Evolutionary conservation across 148 eudicot genomes (phyloP).

Genomic region (Rhododendron griersonianum): DNA sequence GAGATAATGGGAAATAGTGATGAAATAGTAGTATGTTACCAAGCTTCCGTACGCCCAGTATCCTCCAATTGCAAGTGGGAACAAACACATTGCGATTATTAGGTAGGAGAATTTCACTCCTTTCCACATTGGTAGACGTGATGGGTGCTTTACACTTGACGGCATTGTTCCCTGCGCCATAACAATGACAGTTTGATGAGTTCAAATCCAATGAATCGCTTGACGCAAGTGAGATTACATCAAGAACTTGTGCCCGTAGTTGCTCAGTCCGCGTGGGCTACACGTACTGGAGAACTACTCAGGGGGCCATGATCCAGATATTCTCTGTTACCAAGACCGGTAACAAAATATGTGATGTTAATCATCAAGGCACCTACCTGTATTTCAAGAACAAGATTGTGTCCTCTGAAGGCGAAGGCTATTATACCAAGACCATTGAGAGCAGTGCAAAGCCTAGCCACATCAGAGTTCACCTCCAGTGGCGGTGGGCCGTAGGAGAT

Average conservation of each 20-base stretch:
- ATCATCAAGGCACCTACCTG: constrained; percentile 39
- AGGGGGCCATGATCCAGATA: neutral
- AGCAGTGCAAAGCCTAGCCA: constrained; percentile 30
- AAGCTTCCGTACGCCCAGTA: constrained; percentile 76
- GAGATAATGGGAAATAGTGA: neutral
- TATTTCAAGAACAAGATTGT: constrained; percentile 76
- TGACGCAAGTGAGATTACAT: neutral
- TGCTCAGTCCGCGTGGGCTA: neutral
- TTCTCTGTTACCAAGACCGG: neutral
- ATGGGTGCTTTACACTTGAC: constrained; percentile 50
- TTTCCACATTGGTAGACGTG: constrained; percentile 75
- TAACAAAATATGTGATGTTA: neutral
- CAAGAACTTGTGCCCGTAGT: neutral
- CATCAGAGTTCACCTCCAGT: constrained; percentile 16
- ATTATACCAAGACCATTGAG: constrained; percentile 67
- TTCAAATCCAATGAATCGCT: neutral
- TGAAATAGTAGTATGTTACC: constrained; percentile 30
- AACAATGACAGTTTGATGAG: neutral
- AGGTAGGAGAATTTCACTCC: constrained; percentile 64
- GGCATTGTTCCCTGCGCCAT: constrained; percentile 76
- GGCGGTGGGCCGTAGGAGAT: constrained; percentile 28
- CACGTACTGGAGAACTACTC: neutral
- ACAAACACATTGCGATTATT: constrained; percentile 63
- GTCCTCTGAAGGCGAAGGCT: constrained; percentile 78
- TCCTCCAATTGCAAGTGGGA: constrained; percentile 69